A percentile compares a stretch with the other conserved stretches of the same genome.
Conservation (phyloP, 306 rosid genomes). For the Oxytropis ochrocephala region DNA sequence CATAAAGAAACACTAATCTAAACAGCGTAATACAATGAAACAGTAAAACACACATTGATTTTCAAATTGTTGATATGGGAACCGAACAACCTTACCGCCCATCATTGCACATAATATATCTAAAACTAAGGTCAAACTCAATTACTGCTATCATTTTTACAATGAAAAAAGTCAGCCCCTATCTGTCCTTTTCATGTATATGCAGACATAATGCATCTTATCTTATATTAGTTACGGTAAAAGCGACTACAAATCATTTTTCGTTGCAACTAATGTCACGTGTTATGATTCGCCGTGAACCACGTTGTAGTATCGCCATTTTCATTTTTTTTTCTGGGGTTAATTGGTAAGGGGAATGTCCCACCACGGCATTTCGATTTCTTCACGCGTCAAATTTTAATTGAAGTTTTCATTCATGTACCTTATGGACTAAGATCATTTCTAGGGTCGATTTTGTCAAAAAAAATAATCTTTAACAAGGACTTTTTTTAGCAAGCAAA, state of each 20-base stretch:
- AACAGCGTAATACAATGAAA: neutral
- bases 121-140: conserved; percentile 34
- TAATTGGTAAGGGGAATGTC: no score
- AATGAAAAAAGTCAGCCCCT: conserved; percentile 17
- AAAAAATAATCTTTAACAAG: no score
- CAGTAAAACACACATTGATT: conserved; percentile 12
- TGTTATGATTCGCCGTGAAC: neutral
- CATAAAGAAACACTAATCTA: no score
- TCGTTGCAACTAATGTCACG: neutral
- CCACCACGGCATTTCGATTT: neutral
- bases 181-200: neutral
- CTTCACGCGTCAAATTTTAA: neutral
- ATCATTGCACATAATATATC: conserved; percentile 10
- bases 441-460: no score
- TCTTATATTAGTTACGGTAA: neutral
- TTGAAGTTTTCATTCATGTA: neutral
- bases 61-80: conserved; percentile 37
- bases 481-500: no score
- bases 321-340: neutral
- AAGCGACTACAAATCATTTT: neutral
- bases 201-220: no score
- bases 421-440: no score
- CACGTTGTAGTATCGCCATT: neutral
- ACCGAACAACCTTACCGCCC: conserved; percentile 54
- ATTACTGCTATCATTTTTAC: conserved; percentile 1